Evolutionary conservation across 345 rosid species (phyloP).

Genomic region (Hirschfeldia incana): DNA sequence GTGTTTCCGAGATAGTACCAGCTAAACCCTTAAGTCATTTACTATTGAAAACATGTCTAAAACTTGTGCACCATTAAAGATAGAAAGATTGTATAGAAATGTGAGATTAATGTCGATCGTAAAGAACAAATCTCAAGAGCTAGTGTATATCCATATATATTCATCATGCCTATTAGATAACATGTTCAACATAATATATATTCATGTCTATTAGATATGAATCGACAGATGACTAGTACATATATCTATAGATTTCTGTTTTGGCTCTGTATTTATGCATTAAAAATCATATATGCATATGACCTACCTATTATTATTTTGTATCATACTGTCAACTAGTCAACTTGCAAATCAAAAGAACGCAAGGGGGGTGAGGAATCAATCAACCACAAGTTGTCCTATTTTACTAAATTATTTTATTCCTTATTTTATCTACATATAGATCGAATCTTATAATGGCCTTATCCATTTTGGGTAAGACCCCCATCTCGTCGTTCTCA

Average conservation of each 20-base stretch:
- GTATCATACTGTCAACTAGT: conserved; percentile 1
- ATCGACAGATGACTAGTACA: not conserved
- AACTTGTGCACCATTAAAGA: not conserved
- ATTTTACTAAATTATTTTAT: not conserved
- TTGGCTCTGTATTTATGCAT: not conserved
- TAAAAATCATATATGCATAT: not conserved
- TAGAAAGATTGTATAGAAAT: not conserved
- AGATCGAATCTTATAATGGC: conserved; percentile 16
- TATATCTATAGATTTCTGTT: not conserved
- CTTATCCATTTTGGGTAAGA: conserved; percentile 34
- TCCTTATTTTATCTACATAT: not conserved
- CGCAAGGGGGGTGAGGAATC: not conserved
- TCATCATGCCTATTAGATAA: not conserved
- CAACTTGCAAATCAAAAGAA: conserved; percentile 20
- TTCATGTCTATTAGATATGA: no score
- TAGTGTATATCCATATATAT: no score
- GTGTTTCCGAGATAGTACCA: no score
- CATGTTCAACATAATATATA: no score
- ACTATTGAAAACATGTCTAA: no score
- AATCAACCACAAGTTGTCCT: conserved; percentile 13
- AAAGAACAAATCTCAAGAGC: not conserved
- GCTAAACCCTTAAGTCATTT: no score
- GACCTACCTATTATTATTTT: not conserved
- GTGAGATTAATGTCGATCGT: not conserved
- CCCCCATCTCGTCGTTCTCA: not conserved